Evolutionary conservation across 1,139 yeast species (phyloP).

Genomic region (Yamadazyma triangularis): DNA sequence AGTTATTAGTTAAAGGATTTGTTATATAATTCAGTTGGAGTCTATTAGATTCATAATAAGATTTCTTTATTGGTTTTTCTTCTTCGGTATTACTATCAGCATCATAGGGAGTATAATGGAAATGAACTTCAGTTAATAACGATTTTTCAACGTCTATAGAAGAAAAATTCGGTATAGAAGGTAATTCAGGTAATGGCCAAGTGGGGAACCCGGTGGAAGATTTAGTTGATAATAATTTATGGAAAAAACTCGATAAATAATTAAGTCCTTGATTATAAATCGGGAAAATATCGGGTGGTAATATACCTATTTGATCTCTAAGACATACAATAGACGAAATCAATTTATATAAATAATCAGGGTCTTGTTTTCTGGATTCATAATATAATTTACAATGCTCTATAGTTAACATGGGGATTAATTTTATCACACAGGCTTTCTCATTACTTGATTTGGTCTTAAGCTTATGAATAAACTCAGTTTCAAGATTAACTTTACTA

Average conservation of each 20-base stretch:
- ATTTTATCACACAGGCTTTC: constrained; percentile 56
- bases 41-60: constrained; percentile 63
- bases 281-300: constrained; percentile 78
- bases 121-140: constrained; percentile 71
- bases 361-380: constrained; percentile 18
- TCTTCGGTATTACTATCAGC: constrained; percentile 20
- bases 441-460: constrained; percentile 31
- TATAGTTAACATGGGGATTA: constrained; percentile 74
- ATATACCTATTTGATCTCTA: constrained; percentile 76
- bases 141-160: constrained; percentile 77
- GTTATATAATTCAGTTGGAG: constrained; percentile 64
- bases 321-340: constrained; percentile 82
- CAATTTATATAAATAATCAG: constrained; percentile 56
- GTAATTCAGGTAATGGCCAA: constrained; percentile 83
- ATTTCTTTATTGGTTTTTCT: constrained; percentile 13
- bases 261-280: constrained; percentile 64
- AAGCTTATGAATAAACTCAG: constrained; percentile 24
- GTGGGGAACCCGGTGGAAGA: constrained; percentile 25
- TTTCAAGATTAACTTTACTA: constrained; percentile 44
- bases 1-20: constrained; percentile 60
- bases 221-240: constrained; percentile 27
- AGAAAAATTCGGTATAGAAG: constrained; percentile 56
- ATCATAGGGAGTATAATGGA: constrained; percentile 53
- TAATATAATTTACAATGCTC: constrained; percentile 62
- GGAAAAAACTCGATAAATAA: constrained; percentile 61